Conservation (phyloP, 768 basidiomycete genomes). For the Gelatoporia subvermispora region DNA sequence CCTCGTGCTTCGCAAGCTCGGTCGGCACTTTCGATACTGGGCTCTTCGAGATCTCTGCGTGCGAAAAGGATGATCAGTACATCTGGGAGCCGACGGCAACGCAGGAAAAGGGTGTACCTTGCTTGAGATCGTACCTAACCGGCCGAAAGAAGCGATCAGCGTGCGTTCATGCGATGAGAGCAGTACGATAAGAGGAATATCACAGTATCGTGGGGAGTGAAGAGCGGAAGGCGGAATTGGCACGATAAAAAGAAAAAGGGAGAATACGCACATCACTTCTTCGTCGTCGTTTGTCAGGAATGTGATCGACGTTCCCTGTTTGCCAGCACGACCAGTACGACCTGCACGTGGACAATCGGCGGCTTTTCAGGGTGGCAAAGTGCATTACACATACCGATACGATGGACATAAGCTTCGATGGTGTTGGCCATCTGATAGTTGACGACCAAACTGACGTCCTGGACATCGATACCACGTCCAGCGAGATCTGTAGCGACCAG, state of each 20-base stretch:
- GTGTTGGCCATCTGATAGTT: slow-evolving; percentile 97
- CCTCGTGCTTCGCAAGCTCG: slow-evolving; percentile 87
- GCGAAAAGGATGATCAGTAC: slow-evolving; percentile 3
- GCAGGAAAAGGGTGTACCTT: slow-evolving; percentile 47
- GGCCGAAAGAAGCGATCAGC: slow-evolving; percentile 13
- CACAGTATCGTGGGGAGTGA: background rate
- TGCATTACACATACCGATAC: slow-evolving; percentile 69
- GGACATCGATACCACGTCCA: slow-evolving; percentile 98
- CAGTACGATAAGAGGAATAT: background rate
- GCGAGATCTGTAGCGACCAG: slow-evolving; percentile 97
- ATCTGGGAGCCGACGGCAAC: slow-evolving; percentile 7
- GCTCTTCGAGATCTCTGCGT: slow-evolving; percentile 85
- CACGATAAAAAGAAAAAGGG: background rate
- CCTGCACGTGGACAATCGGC: slow-evolving; percentile 38
- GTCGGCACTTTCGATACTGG: slow-evolving; percentile 85
- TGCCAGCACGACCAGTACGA: slow-evolving; percentile 97
- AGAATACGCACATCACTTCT: slow-evolving; percentile 81
- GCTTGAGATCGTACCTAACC: slow-evolving; percentile 88
- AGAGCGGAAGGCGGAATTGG: slow-evolving; percentile 3
- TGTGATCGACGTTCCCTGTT: slow-evolving; percentile 88
- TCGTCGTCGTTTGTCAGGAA: slow-evolving; percentile 96
- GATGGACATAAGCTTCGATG: slow-evolving; percentile 96
- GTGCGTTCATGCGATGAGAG: background rate
- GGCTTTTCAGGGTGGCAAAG: background rate
- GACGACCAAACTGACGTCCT: slow-evolving; percentile 92